Evolutionary conservation across 345 rosid species (phyloP).

Genomic region (Citrus trifoliata): DNA sequence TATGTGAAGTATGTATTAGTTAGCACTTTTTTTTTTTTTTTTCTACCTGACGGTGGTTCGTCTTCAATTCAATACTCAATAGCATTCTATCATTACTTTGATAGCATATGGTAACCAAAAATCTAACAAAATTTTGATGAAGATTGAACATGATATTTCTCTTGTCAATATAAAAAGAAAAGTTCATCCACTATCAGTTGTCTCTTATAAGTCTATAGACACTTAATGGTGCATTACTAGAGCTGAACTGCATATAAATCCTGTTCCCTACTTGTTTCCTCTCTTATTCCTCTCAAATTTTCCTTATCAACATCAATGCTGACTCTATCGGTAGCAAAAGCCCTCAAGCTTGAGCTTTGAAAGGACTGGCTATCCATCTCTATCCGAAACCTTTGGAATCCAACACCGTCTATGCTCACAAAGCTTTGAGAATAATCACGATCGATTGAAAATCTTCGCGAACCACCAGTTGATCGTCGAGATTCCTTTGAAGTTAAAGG

Average conservation of each 20-base stretch:
- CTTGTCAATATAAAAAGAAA: not conserved
- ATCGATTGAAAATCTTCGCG: not conserved
- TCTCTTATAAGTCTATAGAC: not conserved
- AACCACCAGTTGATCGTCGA: not conserved
- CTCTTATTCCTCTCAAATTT: constrained; percentile 24
- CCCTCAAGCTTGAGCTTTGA: constrained; percentile 36
- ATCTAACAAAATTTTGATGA: not conserved
- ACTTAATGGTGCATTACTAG: not conserved
- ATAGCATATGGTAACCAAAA: not conserved
- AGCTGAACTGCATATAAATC: not conserved
- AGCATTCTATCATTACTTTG: not conserved
- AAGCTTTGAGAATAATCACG: constrained; percentile 36
- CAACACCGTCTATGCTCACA: constrained; percentile 47
- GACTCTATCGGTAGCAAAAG: constrained; percentile 34
- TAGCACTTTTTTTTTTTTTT: no score
- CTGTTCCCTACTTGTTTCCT: constrained; percentile 16
- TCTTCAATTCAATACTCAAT: no score
- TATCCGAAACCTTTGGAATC: constrained; percentile 45
- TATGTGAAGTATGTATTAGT: not conserved
- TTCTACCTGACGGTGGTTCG: no score
- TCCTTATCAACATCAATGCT: constrained; percentile 32
- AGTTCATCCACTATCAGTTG: not conserved
- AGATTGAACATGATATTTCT: not conserved
- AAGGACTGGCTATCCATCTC: constrained; percentile 48
- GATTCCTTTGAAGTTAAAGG: constrained; percentile 7